Conservation (phyloP, 2,329 filamentous ascomycete species). For the Nemania sp. region DNA sequence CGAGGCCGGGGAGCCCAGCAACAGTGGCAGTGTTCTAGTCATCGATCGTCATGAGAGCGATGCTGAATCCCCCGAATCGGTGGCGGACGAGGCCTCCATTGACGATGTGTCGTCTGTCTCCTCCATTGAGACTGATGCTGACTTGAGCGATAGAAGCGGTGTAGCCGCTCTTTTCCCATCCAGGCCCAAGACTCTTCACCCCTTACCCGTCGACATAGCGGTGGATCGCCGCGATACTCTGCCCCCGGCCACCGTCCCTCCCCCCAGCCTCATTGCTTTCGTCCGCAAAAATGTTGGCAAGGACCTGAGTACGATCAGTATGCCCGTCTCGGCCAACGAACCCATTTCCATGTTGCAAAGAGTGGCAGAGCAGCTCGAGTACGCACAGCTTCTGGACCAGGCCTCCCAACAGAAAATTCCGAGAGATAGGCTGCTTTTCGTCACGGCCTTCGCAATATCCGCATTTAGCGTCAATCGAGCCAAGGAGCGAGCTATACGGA, state of each 20-base stretch:
- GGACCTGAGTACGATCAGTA: constrained; percentile 92
- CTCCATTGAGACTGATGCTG: constrained; percentile 63
- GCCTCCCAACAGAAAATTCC: constrained; percentile 66
- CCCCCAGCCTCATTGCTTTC: constrained; percentile 91
- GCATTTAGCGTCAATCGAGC: constrained; percentile 80
- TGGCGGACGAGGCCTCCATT: constrained; percentile 58
- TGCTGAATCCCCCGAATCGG: constrained; percentile 63
- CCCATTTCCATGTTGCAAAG: constrained; percentile 87
- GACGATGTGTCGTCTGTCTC: constrained; percentile 63
- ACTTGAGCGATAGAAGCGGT: constrained; percentile 55
- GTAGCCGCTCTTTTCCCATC: constrained; percentile 75
- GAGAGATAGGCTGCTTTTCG: constrained; percentile 76
- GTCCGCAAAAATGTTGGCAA: constrained; percentile 98
- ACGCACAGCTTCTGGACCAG: constrained; percentile 79
- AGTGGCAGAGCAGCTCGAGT: constrained; percentile 88
- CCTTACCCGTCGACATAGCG: constrained; percentile 71
- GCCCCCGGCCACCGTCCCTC: constrained; percentile 73
- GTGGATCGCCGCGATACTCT: constrained; percentile 73
- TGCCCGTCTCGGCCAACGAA: constrained; percentile 97
- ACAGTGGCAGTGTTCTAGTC: constrained; percentile 69
- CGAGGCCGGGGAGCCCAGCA: constrained; percentile 63
- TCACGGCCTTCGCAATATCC: constrained; percentile 89
- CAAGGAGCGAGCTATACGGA: constrained; percentile 89
- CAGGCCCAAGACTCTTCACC: constrained; percentile 75
- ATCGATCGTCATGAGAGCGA: constrained; percentile 73